These are phyloP conservation scores for Lagerstroemia speciosa DNA, from an alignment of 345 rosid genomes.

Conservation along the genomic window DNA sequence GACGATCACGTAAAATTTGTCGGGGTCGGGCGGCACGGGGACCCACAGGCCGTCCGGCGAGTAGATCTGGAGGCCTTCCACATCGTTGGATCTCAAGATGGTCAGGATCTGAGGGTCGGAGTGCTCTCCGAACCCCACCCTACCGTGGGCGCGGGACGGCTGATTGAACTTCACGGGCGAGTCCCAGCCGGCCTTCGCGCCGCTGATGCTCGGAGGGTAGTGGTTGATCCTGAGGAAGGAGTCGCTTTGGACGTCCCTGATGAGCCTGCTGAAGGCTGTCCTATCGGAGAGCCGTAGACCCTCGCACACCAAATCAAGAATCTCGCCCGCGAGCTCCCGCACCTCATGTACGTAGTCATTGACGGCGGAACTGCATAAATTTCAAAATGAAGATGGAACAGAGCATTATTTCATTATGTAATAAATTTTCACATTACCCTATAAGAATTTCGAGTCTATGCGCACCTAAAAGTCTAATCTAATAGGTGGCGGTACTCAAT, in stretches of 20 bases:
- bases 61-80: conserved; percentile 72
- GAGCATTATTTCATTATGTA: no score
- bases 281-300: conserved; percentile 55
- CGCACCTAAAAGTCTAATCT: no score
- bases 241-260: conserved; percentile 70
- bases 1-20: conserved; percentile 61
- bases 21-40: conserved; percentile 73
- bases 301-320: conserved; percentile 72
- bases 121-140: conserved; percentile 87
- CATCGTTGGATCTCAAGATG: conserved; percentile 82
- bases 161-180: conserved; percentile 17
- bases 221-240: conserved; percentile 69
- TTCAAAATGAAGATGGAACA: neutral
- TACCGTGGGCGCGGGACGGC: conserved; percentile 10
- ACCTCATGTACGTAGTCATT: conserved; percentile 55
- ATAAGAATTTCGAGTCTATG: no score
- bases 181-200: conserved; percentile 7
- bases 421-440: no score
- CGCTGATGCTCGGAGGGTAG: conserved; percentile 42
- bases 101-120: conserved; percentile 99
- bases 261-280: conserved; percentile 42
- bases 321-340: conserved; percentile 54
- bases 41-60: conserved; percentile 58
- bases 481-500: no score
- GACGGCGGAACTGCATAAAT: conserved; percentile 43